Conservation (phyloP, 371 early-diverging fungal genomes). For the Apophysomyces sp. region DNA sequence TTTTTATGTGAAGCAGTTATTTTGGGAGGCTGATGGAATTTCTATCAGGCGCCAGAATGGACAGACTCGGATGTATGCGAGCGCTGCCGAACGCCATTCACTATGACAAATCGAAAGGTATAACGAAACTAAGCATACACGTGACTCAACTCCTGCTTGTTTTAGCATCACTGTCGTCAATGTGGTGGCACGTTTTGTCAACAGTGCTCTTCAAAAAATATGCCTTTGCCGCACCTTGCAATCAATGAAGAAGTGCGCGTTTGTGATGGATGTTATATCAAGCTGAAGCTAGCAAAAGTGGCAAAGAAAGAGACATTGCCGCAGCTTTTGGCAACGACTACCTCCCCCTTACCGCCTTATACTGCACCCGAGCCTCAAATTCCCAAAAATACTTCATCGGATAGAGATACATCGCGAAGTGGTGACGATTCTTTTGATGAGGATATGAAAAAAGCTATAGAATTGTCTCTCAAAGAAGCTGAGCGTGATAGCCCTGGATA, state of each 20-base stretch:
- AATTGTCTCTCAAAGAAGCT: conserved; percentile 81
- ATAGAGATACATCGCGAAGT: background rate
- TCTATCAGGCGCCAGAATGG: conserved; percentile 91
- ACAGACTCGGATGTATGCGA: conserved; percentile 91
- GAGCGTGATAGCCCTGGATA: conserved; percentile 41
- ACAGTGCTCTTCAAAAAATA: conserved; percentile 84
- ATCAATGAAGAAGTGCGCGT: conserved; percentile 90
- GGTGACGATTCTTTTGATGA: conserved; percentile 68
- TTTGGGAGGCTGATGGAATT: no score
- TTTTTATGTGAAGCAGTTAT: background rate
- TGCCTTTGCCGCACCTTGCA: conserved; percentile 86
- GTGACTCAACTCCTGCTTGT: background rate
- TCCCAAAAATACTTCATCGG: background rate
- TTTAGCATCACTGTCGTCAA: conserved; percentile 92
- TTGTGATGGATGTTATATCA: conserved; percentile 88
- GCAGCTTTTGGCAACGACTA: background rate
- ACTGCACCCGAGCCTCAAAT: background rate
- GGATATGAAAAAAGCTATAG: conserved; percentile 89
- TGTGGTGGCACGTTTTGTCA: conserved; percentile 95
- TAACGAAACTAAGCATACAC: background rate
- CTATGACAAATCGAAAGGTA: conserved; percentile 90
- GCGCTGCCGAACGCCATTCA: conserved; percentile 91
- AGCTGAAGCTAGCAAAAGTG: conserved; percentile 54
- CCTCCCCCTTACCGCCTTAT: background rate
- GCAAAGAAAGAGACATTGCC: conserved; percentile 17